Base-by-base conservation (phyloP, 2,329 filamentous ascomycete genomes). In the Biscogniauxia mediterranea region DNA sequence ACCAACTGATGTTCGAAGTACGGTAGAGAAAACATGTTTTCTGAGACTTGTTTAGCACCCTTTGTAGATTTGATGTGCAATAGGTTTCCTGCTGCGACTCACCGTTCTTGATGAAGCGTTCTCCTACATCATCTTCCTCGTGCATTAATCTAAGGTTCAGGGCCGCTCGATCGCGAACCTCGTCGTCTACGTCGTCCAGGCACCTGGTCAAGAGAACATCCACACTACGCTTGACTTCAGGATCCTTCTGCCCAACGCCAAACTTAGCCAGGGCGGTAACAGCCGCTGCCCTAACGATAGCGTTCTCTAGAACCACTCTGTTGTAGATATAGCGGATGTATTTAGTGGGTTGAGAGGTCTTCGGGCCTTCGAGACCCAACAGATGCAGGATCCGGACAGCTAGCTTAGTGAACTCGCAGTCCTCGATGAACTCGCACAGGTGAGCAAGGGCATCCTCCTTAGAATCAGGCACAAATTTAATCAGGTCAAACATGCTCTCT, bases 281-380 rank as follows among this genome's bases (percentile, higher is more conserved):
- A 57, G 95, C 95, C 9, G 95, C 93, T 55, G 95, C 95, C 69
- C 95, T 87, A 20, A 99, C 93, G 65, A 97, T 93, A 50, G 95
- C 93, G 74, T 99, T 99, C 78, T 99, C 95, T 57, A 99, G 81
- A 17, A 99, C 95, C 21, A 99, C 94, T 62, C 95, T 88, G 81
- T 99, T 99, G 82, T 99, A 99, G 74, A 99, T 99, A 78, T 98
- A 99, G 61, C 95, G 91, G 70, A 99, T 97, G 76, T 97, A 99
- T 83, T 99, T 98, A 60, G 95, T 98, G 0, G 95, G 95, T 71
- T 97, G 92, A 17, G 91, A 89, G 2, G 94, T 97, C 80, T 95
- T 96, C 65, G 95, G 95, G 0, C 95, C 95, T 79, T 99, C 95
- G 26, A 94, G 84, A 70, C 95, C 95, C 52, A 99, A 89, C 20